Evolutionary conservation across 1,284 basidiomycete genomes (phyloP), one percentile per base, ranked within the genome.

Genomic region (Trametes pubescens): DNA sequence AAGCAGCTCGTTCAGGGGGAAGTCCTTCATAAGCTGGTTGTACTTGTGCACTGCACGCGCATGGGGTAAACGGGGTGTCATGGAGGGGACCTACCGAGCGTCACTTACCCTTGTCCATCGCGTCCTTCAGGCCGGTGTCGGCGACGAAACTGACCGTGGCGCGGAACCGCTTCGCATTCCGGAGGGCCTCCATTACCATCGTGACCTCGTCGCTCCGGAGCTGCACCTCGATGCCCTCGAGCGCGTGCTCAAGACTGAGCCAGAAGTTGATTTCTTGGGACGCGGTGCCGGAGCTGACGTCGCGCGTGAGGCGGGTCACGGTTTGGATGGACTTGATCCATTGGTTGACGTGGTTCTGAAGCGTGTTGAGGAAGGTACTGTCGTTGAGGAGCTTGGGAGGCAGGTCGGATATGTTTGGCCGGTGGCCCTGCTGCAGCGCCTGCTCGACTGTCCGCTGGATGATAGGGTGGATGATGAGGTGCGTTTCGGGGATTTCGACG

Each of bases 191-290:
- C 85, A 99, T 92, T 22, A 98, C 96, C 84, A 99, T 89, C 57
- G 88, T 89, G 64, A 99, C 94, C 74, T 96, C 94, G 61, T 98
- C 96, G 68, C 94, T 94, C 65, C 91, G 85, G 59, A 99, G 83
- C 75, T 99, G 98, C 1, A 87, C 82, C 75, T 99, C 96, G 73
- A 99, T 98, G 0, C 87, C 91, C 73, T 99, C 97, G 65, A 99
- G 79, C 1, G 96, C 96, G 58, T 93, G 85, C 76, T 99, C 97
- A 79, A 98, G 86, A 74, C 92, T 94, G 37, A 98, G 81, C 97
- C 98, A 99, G 74, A 99, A 99, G 79, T 99, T 99, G 82, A 99
- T 95, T 76, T 99, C 97, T 74, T 99, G 98, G 0, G 95, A 96
- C 1, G 98, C 96, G 0, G 96, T 99, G 1, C 97, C 98, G 2